Conservation (phyloP, 306 rosid genomes). For the Cajanus cajan region DNA sequence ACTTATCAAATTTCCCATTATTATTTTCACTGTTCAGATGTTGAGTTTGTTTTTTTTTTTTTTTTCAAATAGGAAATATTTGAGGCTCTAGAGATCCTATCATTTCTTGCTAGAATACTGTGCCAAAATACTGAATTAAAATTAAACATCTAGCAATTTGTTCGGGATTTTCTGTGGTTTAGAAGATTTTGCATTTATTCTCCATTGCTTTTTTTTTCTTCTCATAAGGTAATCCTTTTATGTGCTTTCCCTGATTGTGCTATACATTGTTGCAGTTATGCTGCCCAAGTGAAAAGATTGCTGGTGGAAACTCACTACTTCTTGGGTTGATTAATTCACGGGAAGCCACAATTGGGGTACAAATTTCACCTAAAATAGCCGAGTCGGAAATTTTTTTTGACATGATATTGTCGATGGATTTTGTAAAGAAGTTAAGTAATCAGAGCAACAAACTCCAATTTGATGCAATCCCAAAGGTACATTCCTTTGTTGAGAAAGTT, state of each 20-base stretch:
- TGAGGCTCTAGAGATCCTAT: background rate
- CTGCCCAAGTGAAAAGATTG: constrained; percentile 47
- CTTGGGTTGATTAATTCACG: constrained; percentile 55
- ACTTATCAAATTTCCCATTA: background rate
- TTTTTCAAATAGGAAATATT: background rate
- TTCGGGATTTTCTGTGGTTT: background rate
- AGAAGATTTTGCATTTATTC: background rate
- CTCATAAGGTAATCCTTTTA: too few relatives aligned
- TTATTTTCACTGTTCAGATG: background rate
- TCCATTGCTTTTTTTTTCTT: too few relatives aligned
- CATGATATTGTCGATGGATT: constrained; percentile 64
- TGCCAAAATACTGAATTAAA: background rate
- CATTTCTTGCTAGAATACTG: background rate
- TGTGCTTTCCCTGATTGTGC: background rate
- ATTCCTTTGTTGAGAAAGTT: constrained; percentile 56
- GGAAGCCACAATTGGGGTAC: constrained; percentile 65
- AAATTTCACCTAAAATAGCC: constrained; percentile 37
- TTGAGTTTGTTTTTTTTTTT: too few relatives aligned
- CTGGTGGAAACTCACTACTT: constrained; percentile 54
- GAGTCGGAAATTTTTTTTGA: constrained; percentile 52
- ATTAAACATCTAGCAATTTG: background rate
- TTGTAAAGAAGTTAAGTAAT: constrained; percentile 52
- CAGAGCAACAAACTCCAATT: constrained; percentile 60
- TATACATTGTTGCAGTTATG: constrained; percentile 57
- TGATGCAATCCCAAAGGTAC: constrained; percentile 53